These are phyloP conservation scores for Marasmius sp. DNA, from an alignment of 1,284 basidiomycete species.

Conservation along the genomic window DNA sequence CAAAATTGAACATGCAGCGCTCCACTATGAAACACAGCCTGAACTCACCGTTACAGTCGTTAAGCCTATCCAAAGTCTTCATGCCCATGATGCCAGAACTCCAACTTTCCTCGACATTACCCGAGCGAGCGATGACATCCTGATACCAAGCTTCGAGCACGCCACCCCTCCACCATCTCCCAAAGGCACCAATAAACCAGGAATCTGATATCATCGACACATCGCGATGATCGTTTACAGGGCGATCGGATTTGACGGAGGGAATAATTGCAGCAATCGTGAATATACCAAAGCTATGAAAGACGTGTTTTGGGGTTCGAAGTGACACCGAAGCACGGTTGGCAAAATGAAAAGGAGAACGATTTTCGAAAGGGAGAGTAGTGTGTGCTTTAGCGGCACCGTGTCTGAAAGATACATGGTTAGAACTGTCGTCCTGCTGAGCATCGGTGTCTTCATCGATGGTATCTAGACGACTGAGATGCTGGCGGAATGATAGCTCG, in stretches of 20 bases:
- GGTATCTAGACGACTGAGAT: conserved; percentile 82
- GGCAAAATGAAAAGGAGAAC: conserved; percentile 80
- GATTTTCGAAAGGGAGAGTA: conserved; percentile 37
- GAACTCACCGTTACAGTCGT: conserved; percentile 60
- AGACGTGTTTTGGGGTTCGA: conserved; percentile 89
- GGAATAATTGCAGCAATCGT: conserved; percentile 81
- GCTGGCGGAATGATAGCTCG: conserved; percentile 92
- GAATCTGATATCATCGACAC: conserved; percentile 62
- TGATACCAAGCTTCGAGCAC: conserved; percentile 70
- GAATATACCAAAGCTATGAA: conserved; percentile 82
- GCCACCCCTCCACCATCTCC: conserved; percentile 84
- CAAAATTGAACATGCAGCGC: neutral
- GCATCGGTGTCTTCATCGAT: conserved; percentile 47
- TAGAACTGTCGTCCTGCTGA: conserved; percentile 31
- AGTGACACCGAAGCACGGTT: conserved; percentile 91
- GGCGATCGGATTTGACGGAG: conserved; percentile 33
- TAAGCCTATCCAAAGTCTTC: conserved; percentile 65
- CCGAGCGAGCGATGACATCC: conserved; percentile 59
- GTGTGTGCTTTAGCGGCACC: conserved; percentile 23
- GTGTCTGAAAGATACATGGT: conserved; percentile 33
- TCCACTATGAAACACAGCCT: neutral
- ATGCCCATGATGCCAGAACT: conserved; percentile 72
- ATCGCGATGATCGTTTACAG: conserved; percentile 35
- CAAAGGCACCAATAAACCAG: conserved; percentile 88
- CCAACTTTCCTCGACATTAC: conserved; percentile 66